Conservation (phyloP, 495 filamentous ascomycete genomes). For the Xylaria longipes region DNA sequence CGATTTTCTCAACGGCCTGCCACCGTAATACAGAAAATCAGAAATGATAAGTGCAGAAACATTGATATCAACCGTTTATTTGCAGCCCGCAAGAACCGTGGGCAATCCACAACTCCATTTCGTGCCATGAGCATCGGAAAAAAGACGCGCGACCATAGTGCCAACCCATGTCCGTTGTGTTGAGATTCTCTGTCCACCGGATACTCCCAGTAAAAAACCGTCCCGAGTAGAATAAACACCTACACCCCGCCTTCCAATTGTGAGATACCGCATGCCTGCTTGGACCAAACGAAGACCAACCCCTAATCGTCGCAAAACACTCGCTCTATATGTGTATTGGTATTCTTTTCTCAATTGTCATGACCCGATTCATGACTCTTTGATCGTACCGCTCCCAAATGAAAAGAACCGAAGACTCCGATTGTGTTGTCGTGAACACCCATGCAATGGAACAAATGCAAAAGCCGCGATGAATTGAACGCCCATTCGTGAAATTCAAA, state of each 20-base stretch:
- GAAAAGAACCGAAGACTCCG: slow-evolving; percentile 42
- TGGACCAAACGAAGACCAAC: slow-evolving; percentile 38
- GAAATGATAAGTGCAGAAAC: slow-evolving; percentile 27
- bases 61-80: slow-evolving; percentile 46
- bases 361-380: slow-evolving; percentile 45
- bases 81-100: slow-evolving; percentile 43
- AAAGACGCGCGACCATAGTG: slow-evolving; percentile 37
- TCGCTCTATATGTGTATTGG: slow-evolving; percentile 45
- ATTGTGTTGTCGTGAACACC: slow-evolving; percentile 47
- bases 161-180: slow-evolving; percentile 41
- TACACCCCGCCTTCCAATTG: slow-evolving; percentile 40
- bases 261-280: slow-evolving; percentile 41
- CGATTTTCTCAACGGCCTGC: slow-evolving; percentile 23
- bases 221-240: slow-evolving; percentile 37
- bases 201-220: slow-evolving; percentile 40
- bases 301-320: slow-evolving; percentile 43
- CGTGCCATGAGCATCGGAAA: slow-evolving; percentile 42
- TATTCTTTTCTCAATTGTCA: slow-evolving; percentile 46
- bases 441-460: slow-evolving; percentile 47
- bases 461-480: slow-evolving; percentile 41
- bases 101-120: slow-evolving; percentile 41
- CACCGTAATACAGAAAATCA: slow-evolving; percentile 25
- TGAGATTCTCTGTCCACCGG: slow-evolving; percentile 40
- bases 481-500: slow-evolving; percentile 41
- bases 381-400: slow-evolving; percentile 46